Conservation (phyloP, 2,329 filamentous ascomycete genomes). For the Coleophoma crateriformis region DNA sequence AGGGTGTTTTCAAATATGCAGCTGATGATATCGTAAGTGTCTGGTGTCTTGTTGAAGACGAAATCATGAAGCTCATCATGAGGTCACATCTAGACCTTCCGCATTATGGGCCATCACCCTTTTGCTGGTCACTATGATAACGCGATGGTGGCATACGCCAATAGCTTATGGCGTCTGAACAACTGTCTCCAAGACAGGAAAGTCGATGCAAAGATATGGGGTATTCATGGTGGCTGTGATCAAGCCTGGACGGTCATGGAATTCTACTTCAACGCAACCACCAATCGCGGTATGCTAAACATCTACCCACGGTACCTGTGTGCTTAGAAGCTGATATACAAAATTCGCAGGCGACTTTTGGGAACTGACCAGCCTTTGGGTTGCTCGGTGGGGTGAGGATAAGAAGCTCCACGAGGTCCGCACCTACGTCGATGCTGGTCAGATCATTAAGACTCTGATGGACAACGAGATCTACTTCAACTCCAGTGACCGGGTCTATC, state of each 20-base stretch:
- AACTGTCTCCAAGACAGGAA: neutral
- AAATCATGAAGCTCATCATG: too few relatives aligned
- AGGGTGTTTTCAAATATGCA: neutral
- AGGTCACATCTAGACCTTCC: too few relatives aligned
- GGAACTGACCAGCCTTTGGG: neutral
- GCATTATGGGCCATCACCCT: neutral
- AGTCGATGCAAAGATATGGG: neutral
- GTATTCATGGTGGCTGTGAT: neutral
- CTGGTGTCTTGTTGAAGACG: too few relatives aligned
- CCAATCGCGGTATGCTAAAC: neutral
- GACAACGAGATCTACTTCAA: neutral
- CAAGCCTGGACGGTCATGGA: neutral
- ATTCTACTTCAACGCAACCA: neutral
- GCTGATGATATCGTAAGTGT: neutral
- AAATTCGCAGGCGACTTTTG: neutral
- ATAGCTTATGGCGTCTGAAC: neutral
- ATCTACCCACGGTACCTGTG: too few relatives aligned
- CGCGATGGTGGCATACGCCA: neutral
- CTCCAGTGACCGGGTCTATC: neutral
- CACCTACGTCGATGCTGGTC: neutral
- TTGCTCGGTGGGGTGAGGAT: neutral
- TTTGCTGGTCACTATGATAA: neutral
- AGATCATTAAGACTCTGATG: neutral
- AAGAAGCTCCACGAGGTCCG: neutral
- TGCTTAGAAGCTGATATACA: too few relatives aligned